These are phyloP conservation scores for Phytopythium oedochilum DNA, from an alignment of 352 stramenopile species.

Conservation along the genomic window DNA sequence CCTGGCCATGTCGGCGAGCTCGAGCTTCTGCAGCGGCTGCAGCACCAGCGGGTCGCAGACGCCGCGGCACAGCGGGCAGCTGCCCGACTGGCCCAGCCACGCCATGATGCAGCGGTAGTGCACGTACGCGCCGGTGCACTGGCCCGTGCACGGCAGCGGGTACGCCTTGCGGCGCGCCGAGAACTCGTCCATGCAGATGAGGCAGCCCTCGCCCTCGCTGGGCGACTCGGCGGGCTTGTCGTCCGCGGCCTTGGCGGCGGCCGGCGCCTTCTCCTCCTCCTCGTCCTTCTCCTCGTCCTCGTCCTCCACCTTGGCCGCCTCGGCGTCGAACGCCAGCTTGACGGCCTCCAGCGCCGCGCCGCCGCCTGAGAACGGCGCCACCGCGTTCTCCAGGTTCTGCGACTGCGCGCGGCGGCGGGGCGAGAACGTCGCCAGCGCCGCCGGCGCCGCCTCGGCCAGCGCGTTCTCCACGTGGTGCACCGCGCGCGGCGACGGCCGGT, in stretches of 20 bases:
- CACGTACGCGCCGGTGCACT: slow-evolving; percentile 74
- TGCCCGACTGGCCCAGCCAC: slow-evolving; percentile 80
- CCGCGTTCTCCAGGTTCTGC: slow-evolving; percentile 4
- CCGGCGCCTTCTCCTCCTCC: no score
- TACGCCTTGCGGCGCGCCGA: slow-evolving; percentile 79
- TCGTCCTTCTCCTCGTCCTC: neutral
- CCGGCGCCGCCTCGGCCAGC: slow-evolving; percentile 32
- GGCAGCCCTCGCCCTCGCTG: slow-evolving; percentile 45
- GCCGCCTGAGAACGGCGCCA: neutral
- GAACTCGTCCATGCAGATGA: slow-evolving; percentile 91
- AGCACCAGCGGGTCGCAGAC: slow-evolving; percentile 77
- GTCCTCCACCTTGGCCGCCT: neutral
- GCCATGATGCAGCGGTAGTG: slow-evolving; percentile 89
- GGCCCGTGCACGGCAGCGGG: slow-evolving; percentile 71
- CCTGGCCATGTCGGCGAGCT: slow-evolving; percentile 77
- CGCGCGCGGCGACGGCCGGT: slow-evolving; percentile 39
- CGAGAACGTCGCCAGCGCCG: slow-evolving; percentile 47
- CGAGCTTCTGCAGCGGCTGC: slow-evolving; percentile 78
- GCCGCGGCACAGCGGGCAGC: slow-evolving; percentile 77
- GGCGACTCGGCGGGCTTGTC: neutral
- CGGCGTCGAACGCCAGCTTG: slow-evolving; percentile 19
- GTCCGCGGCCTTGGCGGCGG: neutral
- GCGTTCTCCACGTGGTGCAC: slow-evolving; percentile 58
- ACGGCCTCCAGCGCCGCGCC: slow-evolving; percentile 5
- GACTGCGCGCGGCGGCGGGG: slow-evolving; percentile 41